Base-by-base conservation (phyloP, 1,139 yeast genomes). In the Saccharomycopsis phalli region DNA sequence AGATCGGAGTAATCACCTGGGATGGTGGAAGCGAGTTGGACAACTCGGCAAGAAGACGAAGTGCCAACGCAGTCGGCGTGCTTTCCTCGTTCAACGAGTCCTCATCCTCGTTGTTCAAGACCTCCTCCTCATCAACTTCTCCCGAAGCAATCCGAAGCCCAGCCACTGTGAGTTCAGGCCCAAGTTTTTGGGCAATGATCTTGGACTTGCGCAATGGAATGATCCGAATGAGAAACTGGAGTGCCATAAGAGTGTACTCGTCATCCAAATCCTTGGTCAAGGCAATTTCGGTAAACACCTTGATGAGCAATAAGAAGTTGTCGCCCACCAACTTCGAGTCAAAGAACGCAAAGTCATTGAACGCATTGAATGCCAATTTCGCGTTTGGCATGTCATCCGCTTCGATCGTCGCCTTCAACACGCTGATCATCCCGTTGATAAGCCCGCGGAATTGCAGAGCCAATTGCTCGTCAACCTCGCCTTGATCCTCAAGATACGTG, bases 61-160 rank as follows among this genome's bases (percentile, higher is more conserved):
- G 71, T 17, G 94, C 95, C 52, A 86, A 71, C 41, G 81, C 63
- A 28, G 80, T 65, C 46, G 95, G 94, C 44, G 79, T 71, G 54
- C 76, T 82, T 62, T 88, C 97, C 62, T 86, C 95, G 56, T 86
- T 87, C 61, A 86, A 95, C 51, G 83, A 88, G 53, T 84, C 91
- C 56, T 84, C 95, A 47, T 81, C 86, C 55, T 83, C 94, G 45
- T 71, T 78, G 49, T 76, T 78, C 50, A 81, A 68, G 56, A 79
- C 88, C 29, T 76, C 86, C 17, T 69, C 72, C 40, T 76, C 72
- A 56, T 81, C 93, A 50, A 78, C 66, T 58, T 80, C 87, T 62
- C 86, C 94, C 46, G 93, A 72, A 21, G 93, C 81, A 51, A 91
- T 77, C 53, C 74, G 71, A 47, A 86, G 65, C 46, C 94, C 93